Percentiles rank a stretch among this genome's conserved stretches.
Evolutionary conservation across 1,139 yeast species (phyloP).

Genomic region (Hansenula sp.): DNA sequence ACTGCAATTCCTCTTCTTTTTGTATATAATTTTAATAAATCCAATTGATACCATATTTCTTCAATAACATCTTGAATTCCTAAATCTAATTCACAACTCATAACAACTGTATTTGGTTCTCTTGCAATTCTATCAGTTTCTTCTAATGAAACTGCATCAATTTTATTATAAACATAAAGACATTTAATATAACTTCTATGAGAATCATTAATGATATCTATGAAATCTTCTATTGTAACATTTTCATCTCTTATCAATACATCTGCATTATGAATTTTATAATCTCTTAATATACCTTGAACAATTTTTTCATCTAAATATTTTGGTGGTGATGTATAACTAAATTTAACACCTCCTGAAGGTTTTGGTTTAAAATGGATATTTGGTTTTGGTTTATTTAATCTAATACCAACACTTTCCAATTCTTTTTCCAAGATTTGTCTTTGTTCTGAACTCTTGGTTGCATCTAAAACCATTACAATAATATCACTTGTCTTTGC

Average conservation of each 20-base stretch:
- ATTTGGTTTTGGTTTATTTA: slow-evolving; percentile 80
- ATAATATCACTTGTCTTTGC: slow-evolving; percentile 93
- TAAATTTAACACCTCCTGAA: slow-evolving; percentile 88
- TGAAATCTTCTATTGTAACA: slow-evolving; percentile 89
- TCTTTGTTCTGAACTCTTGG: slow-evolving; percentile 87
- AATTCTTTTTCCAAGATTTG: slow-evolving; percentile 82
- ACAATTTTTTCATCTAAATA: slow-evolving; percentile 79
- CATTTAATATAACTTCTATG: slow-evolving; percentile 89
- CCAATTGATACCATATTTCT: slow-evolving; percentile 88
- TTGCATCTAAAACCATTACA: slow-evolving; percentile 92
- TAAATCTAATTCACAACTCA: slow-evolving; percentile 83
- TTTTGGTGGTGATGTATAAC: slow-evolving; percentile 77
- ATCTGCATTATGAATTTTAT: slow-evolving; percentile 89
- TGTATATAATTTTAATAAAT: slow-evolving; percentile 77
- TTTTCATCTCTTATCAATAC: slow-evolving; percentile 85
- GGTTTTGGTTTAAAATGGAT: slow-evolving; percentile 73
- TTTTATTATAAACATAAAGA: slow-evolving; percentile 88
- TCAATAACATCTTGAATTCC: slow-evolving; percentile 87
- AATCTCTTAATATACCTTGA: slow-evolving; percentile 72
- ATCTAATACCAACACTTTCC: slow-evolving; percentile 89
- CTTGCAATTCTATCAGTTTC: slow-evolving; percentile 91
- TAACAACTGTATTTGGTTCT: slow-evolving; percentile 87
- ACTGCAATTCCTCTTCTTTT: slow-evolving; percentile 82
- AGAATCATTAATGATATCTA: slow-evolving; percentile 83
- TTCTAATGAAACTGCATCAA: slow-evolving; percentile 92